Conservation (phyloP, 176 grass and related monocot species). For the Phoenix roebelenii region DNA sequence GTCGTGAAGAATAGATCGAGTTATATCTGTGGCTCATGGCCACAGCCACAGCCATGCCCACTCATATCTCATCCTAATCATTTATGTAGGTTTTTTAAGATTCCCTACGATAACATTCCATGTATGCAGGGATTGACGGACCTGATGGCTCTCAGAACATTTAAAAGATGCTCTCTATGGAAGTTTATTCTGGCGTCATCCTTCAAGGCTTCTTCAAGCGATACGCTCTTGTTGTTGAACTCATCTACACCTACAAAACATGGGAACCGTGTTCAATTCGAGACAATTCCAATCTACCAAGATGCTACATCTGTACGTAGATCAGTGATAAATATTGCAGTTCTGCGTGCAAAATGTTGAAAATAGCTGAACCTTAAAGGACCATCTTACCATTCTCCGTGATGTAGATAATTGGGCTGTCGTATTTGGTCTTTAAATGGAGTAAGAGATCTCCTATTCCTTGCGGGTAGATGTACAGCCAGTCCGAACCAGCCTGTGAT, state of each 20-base stretch:
- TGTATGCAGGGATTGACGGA: slow-evolving; percentile 20
- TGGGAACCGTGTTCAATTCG: neutral
- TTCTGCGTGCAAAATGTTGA: slow-evolving; percentile 7
- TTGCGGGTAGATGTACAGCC: slow-evolving; percentile 70
- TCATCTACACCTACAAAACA: slow-evolving; percentile 53
- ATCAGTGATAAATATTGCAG: neutral
- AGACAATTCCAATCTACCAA: neutral
- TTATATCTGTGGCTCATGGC: no score
- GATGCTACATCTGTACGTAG: no score
- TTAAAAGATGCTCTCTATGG: slow-evolving; percentile 45
- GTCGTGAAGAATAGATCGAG: no score
- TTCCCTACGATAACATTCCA: neutral
- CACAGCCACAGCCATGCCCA: no score
- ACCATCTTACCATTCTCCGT: slow-evolving; percentile 67
- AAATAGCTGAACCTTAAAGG: no score
- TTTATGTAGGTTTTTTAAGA: no score
- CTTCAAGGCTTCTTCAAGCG: slow-evolving; percentile 50
- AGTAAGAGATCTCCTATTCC: slow-evolving; percentile 70
- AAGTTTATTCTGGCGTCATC: slow-evolving; percentile 63
- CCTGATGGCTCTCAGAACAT: slow-evolving; percentile 47
- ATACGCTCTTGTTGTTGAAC: slow-evolving; percentile 40
- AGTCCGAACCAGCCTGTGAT: slow-evolving; percentile 55
- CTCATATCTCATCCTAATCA: no score
- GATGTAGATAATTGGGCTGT: slow-evolving; percentile 73
- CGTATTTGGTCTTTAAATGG: slow-evolving; percentile 66